Evolutionary conservation across 768 basidiomycete species (phyloP).

Genomic region (Tulasnella sp.): DNA sequence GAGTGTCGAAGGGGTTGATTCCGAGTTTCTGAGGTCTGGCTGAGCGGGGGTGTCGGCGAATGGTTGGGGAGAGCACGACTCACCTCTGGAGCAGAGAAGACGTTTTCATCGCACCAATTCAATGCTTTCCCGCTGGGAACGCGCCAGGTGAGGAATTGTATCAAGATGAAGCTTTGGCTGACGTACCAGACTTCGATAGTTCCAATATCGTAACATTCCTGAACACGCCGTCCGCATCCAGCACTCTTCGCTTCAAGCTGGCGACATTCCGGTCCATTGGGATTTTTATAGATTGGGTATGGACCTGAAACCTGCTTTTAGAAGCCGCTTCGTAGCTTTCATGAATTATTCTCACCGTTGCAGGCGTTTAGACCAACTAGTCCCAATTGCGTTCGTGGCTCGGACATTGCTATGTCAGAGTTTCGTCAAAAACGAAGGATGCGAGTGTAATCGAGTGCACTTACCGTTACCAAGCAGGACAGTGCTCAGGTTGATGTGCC

Average conservation of each 20-base stretch:
- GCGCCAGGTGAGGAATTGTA: not conserved
- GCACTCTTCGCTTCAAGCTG: constrained; percentile 52
- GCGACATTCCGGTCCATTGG: constrained; percentile 50
- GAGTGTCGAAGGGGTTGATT: constrained; percentile 82
- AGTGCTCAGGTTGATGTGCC: constrained; percentile 68
- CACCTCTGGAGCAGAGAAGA: not conserved
- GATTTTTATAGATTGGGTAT: constrained; percentile 63
- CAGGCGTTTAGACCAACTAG: not conserved
- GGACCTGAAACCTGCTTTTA: constrained; percentile 35
- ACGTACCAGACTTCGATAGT: constrained; percentile 39
- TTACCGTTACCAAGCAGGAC: constrained; percentile 71
- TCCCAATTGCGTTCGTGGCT: constrained; percentile 28
- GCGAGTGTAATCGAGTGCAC: not conserved
- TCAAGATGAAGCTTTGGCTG: not conserved
- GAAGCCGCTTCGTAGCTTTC: not conserved
- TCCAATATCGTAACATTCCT: constrained; percentile 52
- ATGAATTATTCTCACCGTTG: not conserved
- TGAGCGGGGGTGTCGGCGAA: not conserved
- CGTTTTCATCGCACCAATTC: not conserved
- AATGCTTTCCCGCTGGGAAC: not conserved
- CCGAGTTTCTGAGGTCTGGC: constrained; percentile 36
- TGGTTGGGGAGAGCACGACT: not conserved
- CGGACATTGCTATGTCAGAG: constrained; percentile 42
- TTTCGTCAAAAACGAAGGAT: not conserved
- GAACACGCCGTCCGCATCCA: constrained; percentile 59